A percentile compares a stretch with the other conserved stretches of the same genome.
Evolutionary conservation across 139 green algal species (phyloP).

Genomic region (Chlorella sp.): DNA sequence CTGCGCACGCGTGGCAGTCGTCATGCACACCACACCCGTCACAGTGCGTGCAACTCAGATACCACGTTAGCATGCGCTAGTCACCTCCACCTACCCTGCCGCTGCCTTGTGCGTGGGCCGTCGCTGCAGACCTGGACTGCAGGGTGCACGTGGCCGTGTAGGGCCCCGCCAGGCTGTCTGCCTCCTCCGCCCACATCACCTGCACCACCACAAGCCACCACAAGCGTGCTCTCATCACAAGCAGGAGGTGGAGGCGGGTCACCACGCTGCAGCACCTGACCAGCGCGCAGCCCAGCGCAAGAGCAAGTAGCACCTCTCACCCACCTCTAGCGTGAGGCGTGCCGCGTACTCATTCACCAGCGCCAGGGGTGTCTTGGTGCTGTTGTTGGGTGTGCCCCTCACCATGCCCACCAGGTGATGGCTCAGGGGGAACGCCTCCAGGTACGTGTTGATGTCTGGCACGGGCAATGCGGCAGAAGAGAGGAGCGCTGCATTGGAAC

Average conservation of each 20-base stretch:
- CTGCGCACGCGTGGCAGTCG: constrained; percentile 14
- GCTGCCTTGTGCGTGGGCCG: background rate
- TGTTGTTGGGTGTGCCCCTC: constrained; percentile 18
- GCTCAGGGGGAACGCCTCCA: constrained; percentile 21
- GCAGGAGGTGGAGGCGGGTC: too few relatives aligned
- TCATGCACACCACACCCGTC: background rate
- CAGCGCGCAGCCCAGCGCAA: too few relatives aligned
- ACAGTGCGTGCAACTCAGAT: background rate
- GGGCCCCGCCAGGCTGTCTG: constrained; percentile 27
- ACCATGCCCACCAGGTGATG: constrained; percentile 27
- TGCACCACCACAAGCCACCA: constrained; percentile 10
- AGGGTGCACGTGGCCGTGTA: constrained; percentile 19
- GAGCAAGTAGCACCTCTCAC: too few relatives aligned
- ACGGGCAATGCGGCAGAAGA: background rate
- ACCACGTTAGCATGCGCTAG: constrained; percentile 22
- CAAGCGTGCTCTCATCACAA: too few relatives aligned
- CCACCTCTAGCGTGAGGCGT: constrained; percentile 25
- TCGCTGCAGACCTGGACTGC: background rate
- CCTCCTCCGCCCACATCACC: constrained; percentile 30
- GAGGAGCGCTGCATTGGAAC: background rate
- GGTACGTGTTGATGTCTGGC: constrained; percentile 12
- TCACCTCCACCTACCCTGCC: background rate
- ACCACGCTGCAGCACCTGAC: too few relatives aligned
- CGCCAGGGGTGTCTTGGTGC: constrained; percentile 49
- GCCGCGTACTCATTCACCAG: constrained; percentile 58